These are phyloP conservation scores for Amaranthus hypochondriacus DNA, from an alignment of 148 eudicot genomes.

Conservation along the genomic window DNA sequence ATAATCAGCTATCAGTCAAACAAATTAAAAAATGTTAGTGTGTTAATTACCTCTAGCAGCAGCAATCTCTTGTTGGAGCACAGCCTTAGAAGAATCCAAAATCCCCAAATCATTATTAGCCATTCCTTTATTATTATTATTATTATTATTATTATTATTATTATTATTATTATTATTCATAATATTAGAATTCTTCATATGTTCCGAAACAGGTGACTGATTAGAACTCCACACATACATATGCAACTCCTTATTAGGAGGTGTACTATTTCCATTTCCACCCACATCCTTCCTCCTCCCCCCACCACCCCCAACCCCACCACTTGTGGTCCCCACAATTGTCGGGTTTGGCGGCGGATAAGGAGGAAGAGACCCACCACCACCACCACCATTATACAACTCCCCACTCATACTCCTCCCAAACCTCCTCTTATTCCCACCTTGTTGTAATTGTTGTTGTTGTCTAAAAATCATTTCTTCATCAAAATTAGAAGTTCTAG, in stretches of 20 bases:
- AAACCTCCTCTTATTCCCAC: constrained; percentile 25
- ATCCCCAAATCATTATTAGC: constrained; percentile 23
- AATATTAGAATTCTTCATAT: constrained; percentile 34
- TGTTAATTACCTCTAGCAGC: constrained; percentile 54
- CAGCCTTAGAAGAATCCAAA: constrained; percentile 61
- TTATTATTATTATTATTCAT: constrained; percentile 25
- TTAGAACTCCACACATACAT: constrained; percentile 99
- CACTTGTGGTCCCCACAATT: constrained; percentile 36
- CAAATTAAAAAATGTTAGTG: not conserved
- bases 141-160: not conserved
- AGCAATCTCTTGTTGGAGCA: constrained; percentile 59
- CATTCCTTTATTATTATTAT: not conserved
- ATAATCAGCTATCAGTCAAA: not conserved
- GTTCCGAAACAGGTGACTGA: constrained; percentile 81
- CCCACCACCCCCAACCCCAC: constrained; percentile 15
- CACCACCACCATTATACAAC: constrained; percentile 22
- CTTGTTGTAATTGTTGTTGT: constrained; percentile 35
- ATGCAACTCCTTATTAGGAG: constrained; percentile 68
- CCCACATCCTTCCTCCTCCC: constrained; percentile 43
- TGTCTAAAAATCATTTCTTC: constrained; percentile 61
- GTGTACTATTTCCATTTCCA: constrained; percentile 28
- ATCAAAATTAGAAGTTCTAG: constrained; percentile 88
- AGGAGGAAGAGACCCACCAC: constrained; percentile 27
- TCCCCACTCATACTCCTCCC: constrained; percentile 90
- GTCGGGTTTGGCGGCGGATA: constrained; percentile 90